A percentile compares a stretch with the other conserved stretches of the same genome.
phyloP scores from a whole-genome alignment of 169 alveolate genomes.

The Cryptosporidium parvum region DNA sequence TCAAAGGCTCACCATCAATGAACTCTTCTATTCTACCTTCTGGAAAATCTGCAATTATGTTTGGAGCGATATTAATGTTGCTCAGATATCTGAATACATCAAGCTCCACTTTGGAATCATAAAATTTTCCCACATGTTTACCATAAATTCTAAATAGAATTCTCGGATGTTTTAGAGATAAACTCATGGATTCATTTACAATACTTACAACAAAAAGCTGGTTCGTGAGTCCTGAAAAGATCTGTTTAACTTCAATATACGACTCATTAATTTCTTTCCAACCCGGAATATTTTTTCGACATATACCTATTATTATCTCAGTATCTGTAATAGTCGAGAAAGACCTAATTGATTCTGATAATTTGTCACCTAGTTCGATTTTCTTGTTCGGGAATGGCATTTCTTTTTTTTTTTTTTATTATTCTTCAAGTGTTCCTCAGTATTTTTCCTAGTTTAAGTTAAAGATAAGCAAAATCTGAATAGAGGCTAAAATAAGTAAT shows the following conservation, averaged over 20 bases:
- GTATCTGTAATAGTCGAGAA: constrained; percentile 81
- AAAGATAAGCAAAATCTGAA: neutral
- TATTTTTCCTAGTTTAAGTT: neutral
- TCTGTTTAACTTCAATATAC: constrained; percentile 79
- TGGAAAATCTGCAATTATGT: constrained; percentile 78
- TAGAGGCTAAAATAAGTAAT: neutral
- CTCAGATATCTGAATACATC: constrained; percentile 83
- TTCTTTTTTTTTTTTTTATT: neutral
- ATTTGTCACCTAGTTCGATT: constrained; percentile 36
- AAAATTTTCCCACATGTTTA: constrained; percentile 79
- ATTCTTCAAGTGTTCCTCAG: neutral
- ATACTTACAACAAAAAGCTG: constrained; percentile 81
- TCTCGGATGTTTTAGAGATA: constrained; percentile 57
- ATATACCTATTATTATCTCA: constrained; percentile 77
- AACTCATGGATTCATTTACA: constrained; percentile 50
- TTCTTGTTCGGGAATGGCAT: constrained; percentile 67
- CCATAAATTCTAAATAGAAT: constrained; percentile 83
- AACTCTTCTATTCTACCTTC: constrained; percentile 87
- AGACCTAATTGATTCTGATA: constrained; percentile 45
- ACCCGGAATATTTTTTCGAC: constrained; percentile 78
- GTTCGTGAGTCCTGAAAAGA: constrained; percentile 81
- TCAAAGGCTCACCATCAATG: constrained; percentile 83
- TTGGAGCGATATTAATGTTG: constrained; percentile 81
- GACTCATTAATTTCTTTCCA: constrained; percentile 76
- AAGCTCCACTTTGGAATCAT: constrained; percentile 80